phyloP scores from a whole-genome alignment of 2,329 filamentous ascomycete genomes.

The Fusarium albidum region DNA sequence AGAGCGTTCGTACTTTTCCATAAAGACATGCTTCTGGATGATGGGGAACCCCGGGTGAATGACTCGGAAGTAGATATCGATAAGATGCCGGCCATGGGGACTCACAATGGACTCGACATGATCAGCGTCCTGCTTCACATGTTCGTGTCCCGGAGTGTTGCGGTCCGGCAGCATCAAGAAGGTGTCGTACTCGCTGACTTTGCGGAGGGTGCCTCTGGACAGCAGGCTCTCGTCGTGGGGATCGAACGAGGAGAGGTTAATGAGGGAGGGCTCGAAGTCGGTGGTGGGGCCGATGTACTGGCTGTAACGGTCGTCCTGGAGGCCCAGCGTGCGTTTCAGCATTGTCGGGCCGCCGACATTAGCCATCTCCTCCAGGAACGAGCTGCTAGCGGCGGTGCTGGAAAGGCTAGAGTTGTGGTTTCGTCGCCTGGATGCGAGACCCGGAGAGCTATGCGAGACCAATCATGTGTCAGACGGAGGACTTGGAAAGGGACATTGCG shows the following conservation, averaged over 20 bases:
- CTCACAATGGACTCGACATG: constrained; percentile 79
- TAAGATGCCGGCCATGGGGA: constrained; percentile 77
- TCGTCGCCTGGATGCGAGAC: constrained; percentile 58
- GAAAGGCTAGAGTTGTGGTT: constrained; percentile 67
- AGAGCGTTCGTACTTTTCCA: constrained; percentile 78
- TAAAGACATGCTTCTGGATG: constrained; percentile 80
- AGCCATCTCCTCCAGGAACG: constrained; percentile 74
- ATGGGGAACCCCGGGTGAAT: constrained; percentile 86
- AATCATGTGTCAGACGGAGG: constrained; percentile 57
- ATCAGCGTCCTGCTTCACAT: constrained; percentile 72
- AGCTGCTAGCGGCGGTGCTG: constrained; percentile 68
- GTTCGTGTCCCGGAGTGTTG: constrained; percentile 75
- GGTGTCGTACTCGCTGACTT: constrained; percentile 79
- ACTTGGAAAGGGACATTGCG: constrained; percentile 27
- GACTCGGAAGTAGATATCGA: constrained; percentile 83
- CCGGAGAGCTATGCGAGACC: constrained; percentile 62
- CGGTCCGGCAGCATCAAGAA: constrained; percentile 83
- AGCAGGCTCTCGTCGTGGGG: constrained; percentile 82
- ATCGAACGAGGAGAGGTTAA: constrained; percentile 82
- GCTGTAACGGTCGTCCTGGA: constrained; percentile 81
- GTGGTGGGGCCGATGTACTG: constrained; percentile 86
- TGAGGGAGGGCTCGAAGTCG: constrained; percentile 83
- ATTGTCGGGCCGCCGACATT: constrained; percentile 73
- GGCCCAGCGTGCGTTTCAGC: constrained; percentile 74
- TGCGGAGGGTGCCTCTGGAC: constrained; percentile 72